phyloP scores from a whole-genome alignment of 2,329 filamentous ascomycete genomes.

The Gliomastix tumulicola region DNA sequence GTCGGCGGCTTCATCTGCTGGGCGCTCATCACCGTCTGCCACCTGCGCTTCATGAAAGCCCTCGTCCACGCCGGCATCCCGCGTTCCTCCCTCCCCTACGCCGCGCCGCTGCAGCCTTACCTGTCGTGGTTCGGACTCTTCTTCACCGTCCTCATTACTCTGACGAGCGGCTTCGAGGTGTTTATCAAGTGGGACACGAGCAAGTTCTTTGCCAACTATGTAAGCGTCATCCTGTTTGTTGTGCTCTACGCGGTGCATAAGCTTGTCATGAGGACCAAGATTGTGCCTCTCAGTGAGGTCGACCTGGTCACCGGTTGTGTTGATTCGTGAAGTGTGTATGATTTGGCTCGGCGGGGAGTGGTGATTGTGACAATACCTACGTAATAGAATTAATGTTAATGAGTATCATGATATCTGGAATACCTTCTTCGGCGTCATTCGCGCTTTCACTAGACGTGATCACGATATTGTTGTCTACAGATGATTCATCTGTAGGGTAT shows the following conservation, averaged over 20 bases:
- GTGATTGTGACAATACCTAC: too few relatives aligned
- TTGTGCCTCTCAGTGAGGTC: constrained; percentile 19
- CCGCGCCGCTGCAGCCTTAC: constrained; percentile 55
- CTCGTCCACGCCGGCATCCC: constrained; percentile 49
- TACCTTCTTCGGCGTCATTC: too few relatives aligned
- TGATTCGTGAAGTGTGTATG: too few relatives aligned
- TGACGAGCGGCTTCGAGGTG: constrained; percentile 63
- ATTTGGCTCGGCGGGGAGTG: too few relatives aligned
- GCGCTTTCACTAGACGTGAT: too few relatives aligned
- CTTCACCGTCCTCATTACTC: constrained; percentile 55
- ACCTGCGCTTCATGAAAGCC: constrained; percentile 59
- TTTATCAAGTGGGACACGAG: constrained; percentile 57
- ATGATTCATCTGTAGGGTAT: too few relatives aligned
- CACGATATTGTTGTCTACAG: too few relatives aligned
- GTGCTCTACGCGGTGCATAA: constrained; percentile 57
- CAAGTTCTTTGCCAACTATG: constrained; percentile 9
- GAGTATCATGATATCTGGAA: too few relatives aligned
- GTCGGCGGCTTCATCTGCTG: constrained; percentile 66
- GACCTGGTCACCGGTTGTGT: constrained; percentile 2
- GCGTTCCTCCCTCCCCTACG: constrained; percentile 52
- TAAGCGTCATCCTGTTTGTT: constrained; percentile 51
- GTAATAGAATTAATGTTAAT: too few relatives aligned
- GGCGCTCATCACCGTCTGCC: constrained; percentile 58
- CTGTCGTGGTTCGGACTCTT: constrained; percentile 59
- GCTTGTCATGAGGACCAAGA: constrained; percentile 30